Percentiles rank a stretch among this genome's conserved stretches.
These are phyloP conservation scores for Vachellia collinsii DNA, from an alignment of 306 rosid species.

Conservation along the genomic window DNA sequence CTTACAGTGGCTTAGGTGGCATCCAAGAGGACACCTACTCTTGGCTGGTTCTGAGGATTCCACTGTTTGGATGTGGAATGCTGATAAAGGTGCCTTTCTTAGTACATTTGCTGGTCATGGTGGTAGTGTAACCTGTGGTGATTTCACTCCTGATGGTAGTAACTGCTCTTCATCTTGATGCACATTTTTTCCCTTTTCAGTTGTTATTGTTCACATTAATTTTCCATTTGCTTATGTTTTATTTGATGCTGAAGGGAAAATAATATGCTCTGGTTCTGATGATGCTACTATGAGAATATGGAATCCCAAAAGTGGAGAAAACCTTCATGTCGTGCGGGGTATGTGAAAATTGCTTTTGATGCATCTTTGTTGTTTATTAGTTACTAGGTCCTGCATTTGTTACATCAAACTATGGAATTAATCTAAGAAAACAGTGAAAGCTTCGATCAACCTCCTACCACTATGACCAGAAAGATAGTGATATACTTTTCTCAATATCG, in stretches of 20 bases:
- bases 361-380: slow-evolving; percentile 13
- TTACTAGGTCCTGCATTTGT: slow-evolving; percentile 13
- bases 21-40: slow-evolving; percentile 82
- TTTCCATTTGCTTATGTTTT: slow-evolving; percentile 23
- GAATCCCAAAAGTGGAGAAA: slow-evolving; percentile 84
- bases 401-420: slow-evolving; percentile 4
- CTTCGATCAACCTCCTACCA: background rate
- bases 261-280: slow-evolving; percentile 85
- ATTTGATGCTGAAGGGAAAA: slow-evolving; percentile 63
- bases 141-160: slow-evolving; percentile 96
- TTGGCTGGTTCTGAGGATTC: slow-evolving; percentile 91
- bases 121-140: slow-evolving; percentile 83
- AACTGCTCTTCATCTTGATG: slow-evolving; percentile 36
- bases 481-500: slow-evolving; percentile 1
- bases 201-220: slow-evolving; percentile 7
- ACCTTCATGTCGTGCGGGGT: slow-evolving; percentile 82
- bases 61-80: slow-evolving; percentile 93
- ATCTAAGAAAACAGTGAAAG: background rate
- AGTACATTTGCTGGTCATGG: slow-evolving; percentile 79
- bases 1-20: slow-evolving; percentile 94
- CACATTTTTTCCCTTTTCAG: slow-evolving; percentile 6
- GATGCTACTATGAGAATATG: slow-evolving; percentile 92
- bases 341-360: slow-evolving; percentile 31
- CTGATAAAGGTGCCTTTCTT: slow-evolving; percentile 58
- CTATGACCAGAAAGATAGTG: background rate